These are phyloP conservation scores for Tricholoma hemisulphureum DNA, from an alignment of 768 basidiomycete species.

Conservation along the genomic window DNA sequence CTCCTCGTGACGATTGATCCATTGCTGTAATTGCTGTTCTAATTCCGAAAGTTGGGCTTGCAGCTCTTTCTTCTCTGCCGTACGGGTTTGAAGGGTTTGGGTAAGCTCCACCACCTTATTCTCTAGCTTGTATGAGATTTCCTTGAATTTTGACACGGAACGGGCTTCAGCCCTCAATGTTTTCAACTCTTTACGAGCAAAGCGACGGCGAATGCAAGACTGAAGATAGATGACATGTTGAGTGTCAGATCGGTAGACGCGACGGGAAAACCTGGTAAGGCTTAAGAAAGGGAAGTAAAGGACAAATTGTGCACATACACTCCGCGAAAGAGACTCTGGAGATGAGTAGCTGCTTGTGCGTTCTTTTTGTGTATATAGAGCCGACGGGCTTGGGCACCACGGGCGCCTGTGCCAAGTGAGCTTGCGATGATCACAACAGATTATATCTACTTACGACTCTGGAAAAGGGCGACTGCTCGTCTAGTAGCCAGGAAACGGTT, in stretches of 20 bases:
- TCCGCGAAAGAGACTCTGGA: slow-evolving; percentile 88
- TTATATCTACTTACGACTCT: slow-evolving; percentile 68
- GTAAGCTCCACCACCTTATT: slow-evolving; percentile 99
- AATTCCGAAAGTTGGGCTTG: slow-evolving; percentile 72
- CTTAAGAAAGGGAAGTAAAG: slow-evolving; percentile 1
- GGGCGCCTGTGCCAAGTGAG: slow-evolving; percentile 50
- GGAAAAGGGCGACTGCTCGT: slow-evolving; percentile 65
- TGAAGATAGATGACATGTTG: slow-evolving; percentile 80
- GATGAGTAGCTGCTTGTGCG: slow-evolving; percentile 57
- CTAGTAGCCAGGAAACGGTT: slow-evolving; percentile 63
- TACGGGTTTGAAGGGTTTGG: slow-evolving; percentile 86
- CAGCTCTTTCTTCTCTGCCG: slow-evolving; percentile 86
- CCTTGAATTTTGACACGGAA: slow-evolving; percentile 97
- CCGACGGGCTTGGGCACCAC: slow-evolving; percentile 70
- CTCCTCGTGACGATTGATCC: slow-evolving; percentile 88
- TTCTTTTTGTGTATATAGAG: slow-evolving; percentile 56
- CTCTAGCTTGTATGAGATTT: slow-evolving; percentile 95
- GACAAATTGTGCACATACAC: slow-evolving; percentile 53
- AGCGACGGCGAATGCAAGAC: slow-evolving; percentile 85
- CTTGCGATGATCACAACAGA: not conserved
- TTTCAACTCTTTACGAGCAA: slow-evolving; percentile 84
- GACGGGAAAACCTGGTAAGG: slow-evolving; percentile 49
- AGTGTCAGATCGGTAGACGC: slow-evolving; percentile 57
- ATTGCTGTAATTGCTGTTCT: slow-evolving; percentile 82
- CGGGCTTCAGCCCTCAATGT: slow-evolving; percentile 86